These are phyloP conservation scores for Usnea hakonensis DNA, from an alignment of 495 filamentous ascomycete species.

Conservation along the genomic window DNA sequence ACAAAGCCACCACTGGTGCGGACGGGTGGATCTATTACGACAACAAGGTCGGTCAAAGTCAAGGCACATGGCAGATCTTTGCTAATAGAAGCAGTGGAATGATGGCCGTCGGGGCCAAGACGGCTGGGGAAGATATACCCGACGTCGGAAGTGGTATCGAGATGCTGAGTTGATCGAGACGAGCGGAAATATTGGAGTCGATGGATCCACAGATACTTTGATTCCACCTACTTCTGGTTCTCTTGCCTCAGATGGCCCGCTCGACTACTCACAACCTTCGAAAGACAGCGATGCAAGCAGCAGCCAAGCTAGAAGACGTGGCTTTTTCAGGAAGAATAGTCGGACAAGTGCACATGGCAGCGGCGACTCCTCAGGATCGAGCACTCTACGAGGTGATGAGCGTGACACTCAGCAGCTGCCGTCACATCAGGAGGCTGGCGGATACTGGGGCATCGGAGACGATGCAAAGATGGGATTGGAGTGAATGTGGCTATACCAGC, in stretches of 20 bases:
- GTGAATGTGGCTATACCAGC: slow-evolving; percentile 23
- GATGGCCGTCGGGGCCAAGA: slow-evolving; percentile 82
- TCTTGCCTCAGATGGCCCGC: slow-evolving; percentile 16
- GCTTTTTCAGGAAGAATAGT: slow-evolving; percentile 25
- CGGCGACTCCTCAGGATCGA: slow-evolving; percentile 38
- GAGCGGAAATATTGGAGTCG: slow-evolving; percentile 35
- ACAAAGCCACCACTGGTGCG: slow-evolving; percentile 43
- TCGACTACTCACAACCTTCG: slow-evolving; percentile 29
- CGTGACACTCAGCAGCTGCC: slow-evolving; percentile 33
- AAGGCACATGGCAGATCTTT: background rate
- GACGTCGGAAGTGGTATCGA: slow-evolving; percentile 89
- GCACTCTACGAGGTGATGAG: slow-evolving; percentile 41
- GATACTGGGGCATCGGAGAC: slow-evolving; percentile 41
- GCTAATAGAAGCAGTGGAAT: slow-evolving; percentile 59
- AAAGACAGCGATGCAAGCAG: slow-evolving; percentile 24
- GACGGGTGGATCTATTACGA: slow-evolving; percentile 97
- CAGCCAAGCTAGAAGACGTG: slow-evolving; percentile 32
- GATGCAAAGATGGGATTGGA: slow-evolving; percentile 49
- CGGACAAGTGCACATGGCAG: slow-evolving; percentile 26
- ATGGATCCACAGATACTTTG: slow-evolving; percentile 33
- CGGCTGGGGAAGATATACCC: slow-evolving; percentile 91
- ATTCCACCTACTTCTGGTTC: slow-evolving; percentile 24
- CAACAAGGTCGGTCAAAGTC: slow-evolving; percentile 64
- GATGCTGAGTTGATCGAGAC: slow-evolving; percentile 91
- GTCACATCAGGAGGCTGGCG: slow-evolving; percentile 36